phyloP scores from a whole-genome alignment of 2,329 filamentous ascomycete species.

The Parafenestella ontariensis region DNA sequence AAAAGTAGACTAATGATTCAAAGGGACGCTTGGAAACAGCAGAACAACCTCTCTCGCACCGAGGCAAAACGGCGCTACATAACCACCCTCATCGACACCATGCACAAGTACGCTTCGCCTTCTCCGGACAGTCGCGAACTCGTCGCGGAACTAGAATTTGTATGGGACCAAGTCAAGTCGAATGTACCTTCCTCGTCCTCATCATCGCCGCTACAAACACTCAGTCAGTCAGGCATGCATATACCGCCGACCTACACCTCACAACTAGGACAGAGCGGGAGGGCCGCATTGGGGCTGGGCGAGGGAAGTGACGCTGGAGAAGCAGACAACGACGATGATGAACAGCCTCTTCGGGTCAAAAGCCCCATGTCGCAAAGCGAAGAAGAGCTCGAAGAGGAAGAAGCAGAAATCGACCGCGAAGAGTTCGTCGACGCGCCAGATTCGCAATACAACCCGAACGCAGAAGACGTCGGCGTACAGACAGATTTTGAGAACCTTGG shows the following conservation, averaged over 20 bases:
- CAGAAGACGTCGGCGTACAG: constrained; percentile 37
- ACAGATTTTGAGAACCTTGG: constrained; percentile 15
- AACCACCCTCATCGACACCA: constrained; percentile 90
- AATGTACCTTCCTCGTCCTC: constrained; percentile 71
- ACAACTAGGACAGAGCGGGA: constrained; percentile 52
- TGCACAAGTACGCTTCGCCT: constrained; percentile 90
- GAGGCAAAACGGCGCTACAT: constrained; percentile 96
- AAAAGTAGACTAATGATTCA: not conserved
- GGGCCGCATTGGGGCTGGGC: constrained; percentile 30
- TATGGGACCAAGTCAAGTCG: constrained; percentile 97
- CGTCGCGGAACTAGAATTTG: constrained; percentile 94
- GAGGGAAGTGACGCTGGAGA: constrained; percentile 9
- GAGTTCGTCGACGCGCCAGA: constrained; percentile 59
- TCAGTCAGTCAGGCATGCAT: constrained; percentile 43
- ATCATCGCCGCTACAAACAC: constrained; percentile 50
- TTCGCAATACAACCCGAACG: constrained; percentile 50
- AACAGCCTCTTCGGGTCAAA: constrained; percentile 63
- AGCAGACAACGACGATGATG: constrained; percentile 21
- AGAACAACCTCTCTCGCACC: constrained; percentile 81
- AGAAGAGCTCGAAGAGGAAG: constrained; percentile 58
- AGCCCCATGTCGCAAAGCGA: constrained; percentile 82
- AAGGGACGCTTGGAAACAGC: constrained; percentile 92
- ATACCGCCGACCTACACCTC: constrained; percentile 35
- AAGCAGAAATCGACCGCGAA: constrained; percentile 44
- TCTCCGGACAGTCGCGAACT: constrained; percentile 87